phyloP scores from a whole-genome alignment of 139 green algal genomes.

The Picochlorum costavermella region DNA sequence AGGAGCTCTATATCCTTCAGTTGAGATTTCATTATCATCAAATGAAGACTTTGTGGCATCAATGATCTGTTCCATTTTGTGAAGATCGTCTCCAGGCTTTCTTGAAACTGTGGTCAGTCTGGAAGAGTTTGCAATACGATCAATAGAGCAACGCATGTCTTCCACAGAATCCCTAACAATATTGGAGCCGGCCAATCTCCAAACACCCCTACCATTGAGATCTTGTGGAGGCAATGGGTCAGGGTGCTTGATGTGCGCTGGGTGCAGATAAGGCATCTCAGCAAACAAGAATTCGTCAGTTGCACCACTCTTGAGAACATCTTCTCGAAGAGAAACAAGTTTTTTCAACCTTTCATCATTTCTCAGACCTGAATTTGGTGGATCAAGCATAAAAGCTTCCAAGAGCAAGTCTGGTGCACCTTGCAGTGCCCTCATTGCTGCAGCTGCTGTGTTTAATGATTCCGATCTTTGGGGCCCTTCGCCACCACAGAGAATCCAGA shows the following conservation, averaged over 20 bases:
- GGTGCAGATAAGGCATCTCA: constrained; percentile 3
- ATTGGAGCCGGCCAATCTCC: neutral
- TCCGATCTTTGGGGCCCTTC: constrained; percentile 19
- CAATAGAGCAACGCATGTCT: neutral
- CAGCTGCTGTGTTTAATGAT: constrained; percentile 13
- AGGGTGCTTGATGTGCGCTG: constrained; percentile 13
- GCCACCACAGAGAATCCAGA: constrained; percentile 31
- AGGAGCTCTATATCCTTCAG: neutral
- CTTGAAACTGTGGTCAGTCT: neutral
- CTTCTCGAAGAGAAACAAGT: neutral
- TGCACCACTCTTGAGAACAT: constrained; percentile 13
- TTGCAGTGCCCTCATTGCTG: constrained; percentile 11
- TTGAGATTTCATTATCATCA: neutral
- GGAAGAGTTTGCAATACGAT: neutral
- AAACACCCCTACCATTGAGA: neutral
- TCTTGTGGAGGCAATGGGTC: neutral
- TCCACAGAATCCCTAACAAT: neutral
- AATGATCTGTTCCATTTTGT: constrained; percentile 1
- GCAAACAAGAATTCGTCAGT: constrained; percentile 9
- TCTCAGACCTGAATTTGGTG: neutral
- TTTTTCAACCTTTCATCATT: neutral
- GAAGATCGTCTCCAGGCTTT: neutral
- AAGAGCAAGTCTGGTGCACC: constrained; percentile 17
- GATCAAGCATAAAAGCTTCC: constrained; percentile 20
- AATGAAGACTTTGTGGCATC: neutral